phyloP scores from a whole-genome alignment of 2,329 filamentous ascomycete genomes.

The Plectosphaerella cucumerina region DNA sequence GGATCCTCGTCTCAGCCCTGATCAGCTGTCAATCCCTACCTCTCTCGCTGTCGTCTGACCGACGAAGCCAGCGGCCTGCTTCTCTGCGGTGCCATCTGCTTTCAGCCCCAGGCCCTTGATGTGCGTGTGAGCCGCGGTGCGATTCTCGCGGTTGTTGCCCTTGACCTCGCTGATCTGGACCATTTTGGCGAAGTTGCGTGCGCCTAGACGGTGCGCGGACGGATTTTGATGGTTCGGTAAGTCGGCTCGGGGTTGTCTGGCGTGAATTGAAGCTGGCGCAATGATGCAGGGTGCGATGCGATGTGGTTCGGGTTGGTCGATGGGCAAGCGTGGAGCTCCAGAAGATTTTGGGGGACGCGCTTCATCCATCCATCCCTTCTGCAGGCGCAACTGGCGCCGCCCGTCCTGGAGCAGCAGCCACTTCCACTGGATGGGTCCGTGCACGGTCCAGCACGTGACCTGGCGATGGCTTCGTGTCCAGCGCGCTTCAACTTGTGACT shows the following conservation, averaged over 20 bases:
- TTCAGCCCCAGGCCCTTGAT: conserved; percentile 93
- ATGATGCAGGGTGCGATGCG: not conserved
- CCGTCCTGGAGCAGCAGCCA: no score
- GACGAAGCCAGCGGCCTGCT: conserved; percentile 77
- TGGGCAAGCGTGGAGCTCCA: conserved; percentile 9
- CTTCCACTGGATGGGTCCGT: no score
- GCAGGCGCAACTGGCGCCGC: conserved; percentile 1
- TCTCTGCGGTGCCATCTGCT: conserved; percentile 79
- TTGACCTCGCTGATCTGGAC: conserved; percentile 93
- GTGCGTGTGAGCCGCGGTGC: conserved; percentile 94
- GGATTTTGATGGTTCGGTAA: not conserved
- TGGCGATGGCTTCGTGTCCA: conserved; percentile 6
- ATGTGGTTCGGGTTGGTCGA: not conserved
- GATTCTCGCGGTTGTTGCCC: conserved; percentile 89
- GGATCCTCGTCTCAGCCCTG: no score
- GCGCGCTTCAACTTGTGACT: not conserved
- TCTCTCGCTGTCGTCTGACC: conserved; percentile 86
- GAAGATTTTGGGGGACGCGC: conserved; percentile 15
- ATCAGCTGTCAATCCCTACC: conserved; percentile 43
- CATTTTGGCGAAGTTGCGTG: conserved; percentile 47
- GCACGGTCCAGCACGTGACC: conserved; percentile 8
- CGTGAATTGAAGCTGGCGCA: not conserved
- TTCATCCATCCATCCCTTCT: conserved; percentile 5
- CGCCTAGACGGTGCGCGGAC: conserved; percentile 3
- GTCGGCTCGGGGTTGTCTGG: not conserved